Conservation (phyloP, 352 stramenopile genomes). For the Phytophthora uliginosa region DNA sequence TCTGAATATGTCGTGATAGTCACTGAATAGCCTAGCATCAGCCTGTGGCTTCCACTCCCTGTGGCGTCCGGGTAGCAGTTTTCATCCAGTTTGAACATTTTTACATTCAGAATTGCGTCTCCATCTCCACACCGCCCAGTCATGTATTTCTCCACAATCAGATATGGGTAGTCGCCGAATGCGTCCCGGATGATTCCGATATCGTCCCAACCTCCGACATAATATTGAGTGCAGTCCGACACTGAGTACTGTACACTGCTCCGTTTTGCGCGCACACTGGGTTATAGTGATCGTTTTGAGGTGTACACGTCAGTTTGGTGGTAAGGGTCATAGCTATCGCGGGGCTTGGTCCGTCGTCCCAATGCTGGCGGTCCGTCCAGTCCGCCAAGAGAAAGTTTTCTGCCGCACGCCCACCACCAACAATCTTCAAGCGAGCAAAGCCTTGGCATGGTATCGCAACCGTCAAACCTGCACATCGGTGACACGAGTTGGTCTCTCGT, state of each 20-base stretch:
- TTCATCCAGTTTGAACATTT: constrained; percentile 8
- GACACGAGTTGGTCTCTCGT: not conserved
- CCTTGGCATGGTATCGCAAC: not conserved
- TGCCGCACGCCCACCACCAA: not conserved
- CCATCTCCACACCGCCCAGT: not conserved
- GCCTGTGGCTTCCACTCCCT: constrained; percentile 1
- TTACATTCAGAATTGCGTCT: not conserved
- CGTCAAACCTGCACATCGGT: not conserved
- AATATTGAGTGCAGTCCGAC: constrained; percentile 10
- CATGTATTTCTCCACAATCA: constrained; percentile 9
- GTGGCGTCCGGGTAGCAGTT: constrained; percentile 2
- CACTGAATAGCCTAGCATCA: constrained; percentile 5
- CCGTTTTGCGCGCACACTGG: not conserved
- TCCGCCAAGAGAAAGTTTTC: not conserved
- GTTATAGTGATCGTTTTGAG: constrained; percentile 10
- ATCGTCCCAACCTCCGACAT: constrained; percentile 4
- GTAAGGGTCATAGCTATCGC: not conserved
- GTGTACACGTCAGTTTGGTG: not conserved
- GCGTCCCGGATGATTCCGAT: constrained; percentile 2
- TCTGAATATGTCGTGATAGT: constrained; percentile 3
- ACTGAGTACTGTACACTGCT: not conserved
- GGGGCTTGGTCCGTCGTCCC: not conserved
- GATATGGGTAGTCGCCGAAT: not conserved
- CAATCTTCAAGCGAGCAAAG: not conserved
- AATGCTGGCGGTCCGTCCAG: not conserved